Percentiles rank a stretch among this genome's conserved stretches.
Evolutionary conservation across 139 green algal species (phyloP).

Genomic region (Tetraselmis striata): DNA sequence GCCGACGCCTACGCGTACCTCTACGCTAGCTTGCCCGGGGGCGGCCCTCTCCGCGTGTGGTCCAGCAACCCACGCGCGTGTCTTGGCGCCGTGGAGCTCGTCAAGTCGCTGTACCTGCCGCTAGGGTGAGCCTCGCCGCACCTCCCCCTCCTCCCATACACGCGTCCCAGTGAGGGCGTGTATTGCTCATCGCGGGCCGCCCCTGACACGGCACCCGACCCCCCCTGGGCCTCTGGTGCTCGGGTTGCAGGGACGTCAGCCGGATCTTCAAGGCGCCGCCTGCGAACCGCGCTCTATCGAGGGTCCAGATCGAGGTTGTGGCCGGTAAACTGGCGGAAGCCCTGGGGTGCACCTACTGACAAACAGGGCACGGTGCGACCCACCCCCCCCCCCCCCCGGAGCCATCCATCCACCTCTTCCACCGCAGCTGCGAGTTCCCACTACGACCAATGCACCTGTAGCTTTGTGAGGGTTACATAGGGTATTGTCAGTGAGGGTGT

Average conservation of each 20-base stretch:
- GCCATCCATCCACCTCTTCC: background rate
- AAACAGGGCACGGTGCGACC: background rate
- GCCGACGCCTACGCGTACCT: no score
- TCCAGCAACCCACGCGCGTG: background rate
- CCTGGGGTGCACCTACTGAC: background rate
- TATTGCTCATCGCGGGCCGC: no score
- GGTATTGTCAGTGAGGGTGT: background rate
- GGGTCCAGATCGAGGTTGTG: background rate
- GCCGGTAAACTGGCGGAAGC: background rate
- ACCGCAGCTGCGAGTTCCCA: background rate
- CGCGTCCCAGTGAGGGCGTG: no score
- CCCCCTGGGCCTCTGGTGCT: no score
- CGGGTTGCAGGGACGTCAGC: background rate
- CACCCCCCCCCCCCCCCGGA: no score
- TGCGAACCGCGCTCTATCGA: background rate
- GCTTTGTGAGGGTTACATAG: background rate
- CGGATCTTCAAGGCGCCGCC: background rate
- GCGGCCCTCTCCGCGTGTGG: background rate
- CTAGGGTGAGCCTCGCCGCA: background rate
- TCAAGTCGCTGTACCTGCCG: background rate
- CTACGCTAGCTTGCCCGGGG: background rate
- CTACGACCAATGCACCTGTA: background rate
- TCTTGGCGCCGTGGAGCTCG: background rate
- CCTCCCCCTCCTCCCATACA: background rate
- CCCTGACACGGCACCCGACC: no score